Conservation (phyloP, 805 yeast genomes). For the Cyberlindnera galapagoensis region DNA sequence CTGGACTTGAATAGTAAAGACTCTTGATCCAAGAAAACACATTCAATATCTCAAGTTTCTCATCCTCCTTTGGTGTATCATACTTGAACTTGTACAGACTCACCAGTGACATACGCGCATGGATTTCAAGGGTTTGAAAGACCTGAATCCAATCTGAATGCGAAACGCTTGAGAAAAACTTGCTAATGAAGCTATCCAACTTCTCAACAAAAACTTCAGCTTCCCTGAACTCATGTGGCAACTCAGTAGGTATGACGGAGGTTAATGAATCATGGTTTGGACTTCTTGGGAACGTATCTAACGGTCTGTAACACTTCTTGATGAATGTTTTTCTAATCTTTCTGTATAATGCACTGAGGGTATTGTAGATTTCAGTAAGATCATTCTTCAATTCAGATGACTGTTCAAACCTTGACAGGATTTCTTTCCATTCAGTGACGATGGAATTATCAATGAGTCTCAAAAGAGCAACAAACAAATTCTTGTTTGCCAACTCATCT, state of each 20-base stretch:
- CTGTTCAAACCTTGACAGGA: slow-evolving; percentile 20
- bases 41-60: slow-evolving; percentile 58
- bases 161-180: slow-evolving; percentile 49
- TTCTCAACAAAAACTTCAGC: slow-evolving; percentile 58
- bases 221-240: slow-evolving; percentile 35
- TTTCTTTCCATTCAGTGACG: slow-evolving; percentile 40
- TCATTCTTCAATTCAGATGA: slow-evolving; percentile 18
- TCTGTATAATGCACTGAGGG: slow-evolving; percentile 43
- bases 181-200: slow-evolving; percentile 55
- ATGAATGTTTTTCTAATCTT: slow-evolving; percentile 63
- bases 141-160: slow-evolving; percentile 74
- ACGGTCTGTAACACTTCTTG: slow-evolving; percentile 63
- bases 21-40: slow-evolving; percentile 65
- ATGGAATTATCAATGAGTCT: slow-evolving; percentile 65
- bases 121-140: slow-evolving; percentile 66
- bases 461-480: slow-evolving; percentile 55
- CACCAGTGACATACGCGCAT: slow-evolving; percentile 49
- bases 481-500: slow-evolving; percentile 56
- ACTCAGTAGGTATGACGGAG: slow-evolving; percentile 1
- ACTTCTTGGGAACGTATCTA: slow-evolving; percentile 18
- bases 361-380: slow-evolving; percentile 23
- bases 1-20: slow-evolving; percentile 39
- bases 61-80: slow-evolving; percentile 28
- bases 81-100: slow-evolving; percentile 51
- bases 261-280: slow-evolving; percentile 3